A percentile compares a stretch with the other conserved stretches of the same genome.
Conservation (phyloP, 2,329 filamentous ascomycete species). For the Coniochaeta sp. region DNA sequence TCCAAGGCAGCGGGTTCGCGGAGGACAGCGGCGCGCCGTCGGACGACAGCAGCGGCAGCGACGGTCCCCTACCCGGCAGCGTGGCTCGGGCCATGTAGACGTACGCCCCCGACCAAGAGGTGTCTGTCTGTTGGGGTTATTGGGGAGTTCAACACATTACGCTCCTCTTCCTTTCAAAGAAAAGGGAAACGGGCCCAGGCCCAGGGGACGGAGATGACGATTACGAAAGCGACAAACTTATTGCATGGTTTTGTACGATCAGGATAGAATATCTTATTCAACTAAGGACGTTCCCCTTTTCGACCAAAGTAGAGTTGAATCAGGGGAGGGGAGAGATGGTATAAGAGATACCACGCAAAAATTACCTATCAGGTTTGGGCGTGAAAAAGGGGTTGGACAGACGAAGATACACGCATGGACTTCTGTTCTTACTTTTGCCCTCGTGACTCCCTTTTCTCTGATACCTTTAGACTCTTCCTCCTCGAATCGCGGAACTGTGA, state of each 20-base stretch:
- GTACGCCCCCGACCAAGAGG: too few species aligned
- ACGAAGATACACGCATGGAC: not conserved
- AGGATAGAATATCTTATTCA: not conserved
- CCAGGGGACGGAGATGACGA: too few species aligned
- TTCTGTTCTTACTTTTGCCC: not conserved
- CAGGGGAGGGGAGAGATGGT: not conserved
- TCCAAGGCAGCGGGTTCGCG: slow-evolving; percentile 47
- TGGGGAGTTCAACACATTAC: slow-evolving; percentile 1
- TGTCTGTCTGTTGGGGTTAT: not conserved
- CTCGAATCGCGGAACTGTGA: too few species aligned
- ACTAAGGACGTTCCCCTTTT: not conserved
- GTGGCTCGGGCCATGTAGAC: not conserved
- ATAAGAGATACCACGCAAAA: not conserved
- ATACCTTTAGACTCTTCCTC: too few species aligned
- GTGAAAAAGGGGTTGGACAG: not conserved
- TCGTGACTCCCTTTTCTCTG: not conserved
- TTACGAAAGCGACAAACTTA: not conserved
- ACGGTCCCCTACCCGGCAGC: slow-evolving; percentile 11
- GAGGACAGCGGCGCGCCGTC: slow-evolving; percentile 17
- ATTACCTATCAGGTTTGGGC: not conserved
- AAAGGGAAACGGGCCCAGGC: too few species aligned
- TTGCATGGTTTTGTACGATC: not conserved
- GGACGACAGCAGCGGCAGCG: slow-evolving; percentile 22
- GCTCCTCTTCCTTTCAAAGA: not conserved
- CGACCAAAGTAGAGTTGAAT: not conserved